A percentile compares a stretch with the other conserved stretches of the same genome.
Evolutionary conservation across 139 green algal genomes (phyloP).

Genomic region (Ettlia oleoabundans): DNA sequence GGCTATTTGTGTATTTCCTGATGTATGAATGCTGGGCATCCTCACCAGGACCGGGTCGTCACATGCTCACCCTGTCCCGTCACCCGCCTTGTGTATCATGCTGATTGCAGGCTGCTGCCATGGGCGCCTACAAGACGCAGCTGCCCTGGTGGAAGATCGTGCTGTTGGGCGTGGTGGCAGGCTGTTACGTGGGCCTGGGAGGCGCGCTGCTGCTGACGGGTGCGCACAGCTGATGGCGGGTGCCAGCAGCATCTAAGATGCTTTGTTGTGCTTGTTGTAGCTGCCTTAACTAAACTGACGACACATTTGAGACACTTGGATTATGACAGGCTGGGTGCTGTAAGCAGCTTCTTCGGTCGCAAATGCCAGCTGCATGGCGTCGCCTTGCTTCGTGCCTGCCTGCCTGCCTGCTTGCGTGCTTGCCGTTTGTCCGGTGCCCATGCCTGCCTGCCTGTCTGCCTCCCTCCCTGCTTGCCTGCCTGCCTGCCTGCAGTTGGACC

Average conservation of each 20-base stretch:
- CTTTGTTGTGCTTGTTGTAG: neutral
- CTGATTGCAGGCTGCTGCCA: conserved; percentile 22
- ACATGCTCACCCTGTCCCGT: neutral
- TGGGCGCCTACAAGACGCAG: conserved; percentile 42
- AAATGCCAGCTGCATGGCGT: no score
- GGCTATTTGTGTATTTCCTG: no score
- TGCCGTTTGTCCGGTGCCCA: no score
- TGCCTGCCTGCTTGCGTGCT: no score
- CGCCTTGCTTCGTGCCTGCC: no score
- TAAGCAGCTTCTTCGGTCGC: no score
- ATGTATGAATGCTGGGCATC: no score
- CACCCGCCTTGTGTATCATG: neutral
- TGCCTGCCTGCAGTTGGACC: conserved; percentile 49
- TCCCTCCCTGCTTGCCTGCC: neutral
- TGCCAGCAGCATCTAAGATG: neutral
- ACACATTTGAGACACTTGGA: no score
- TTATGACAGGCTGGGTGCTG: no score
- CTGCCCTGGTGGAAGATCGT: conserved; percentile 60
- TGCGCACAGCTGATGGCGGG: neutral
- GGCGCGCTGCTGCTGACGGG: conserved; percentile 64
- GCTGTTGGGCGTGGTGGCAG: conserved; percentile 64
- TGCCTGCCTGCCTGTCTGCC: neutral
- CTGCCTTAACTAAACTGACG: neutral
- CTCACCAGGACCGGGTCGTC: no score
- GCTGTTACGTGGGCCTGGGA: conserved; percentile 76